Conservation (phyloP, 208 protist species). For the Leishmania mexicana region DNA sequence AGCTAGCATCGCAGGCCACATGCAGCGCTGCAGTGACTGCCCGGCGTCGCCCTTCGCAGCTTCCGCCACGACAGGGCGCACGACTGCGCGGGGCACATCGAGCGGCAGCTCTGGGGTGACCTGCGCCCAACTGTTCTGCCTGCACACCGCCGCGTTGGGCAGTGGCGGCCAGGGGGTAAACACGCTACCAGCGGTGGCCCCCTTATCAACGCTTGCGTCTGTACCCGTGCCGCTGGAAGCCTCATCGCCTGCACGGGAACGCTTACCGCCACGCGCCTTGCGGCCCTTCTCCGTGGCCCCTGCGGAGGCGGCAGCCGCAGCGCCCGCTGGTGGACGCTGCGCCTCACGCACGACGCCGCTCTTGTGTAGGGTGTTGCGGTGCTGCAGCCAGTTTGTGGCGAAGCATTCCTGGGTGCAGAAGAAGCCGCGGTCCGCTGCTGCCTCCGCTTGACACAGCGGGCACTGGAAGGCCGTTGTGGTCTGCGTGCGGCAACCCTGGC, state of each 20-base stretch:
- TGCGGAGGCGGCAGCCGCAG: neutral
- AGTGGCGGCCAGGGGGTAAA: constrained; percentile 47
- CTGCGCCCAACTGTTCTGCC: constrained; percentile 18
- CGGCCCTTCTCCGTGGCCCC: neutral
- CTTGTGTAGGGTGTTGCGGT: constrained; percentile 76
- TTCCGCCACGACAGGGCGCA: constrained; percentile 30
- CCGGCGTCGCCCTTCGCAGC: neutral
- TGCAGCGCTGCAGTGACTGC: constrained; percentile 13
- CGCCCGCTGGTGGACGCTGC: constrained; percentile 17
- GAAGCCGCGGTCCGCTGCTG: constrained; percentile 59
- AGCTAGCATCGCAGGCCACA: constrained; percentile 63
- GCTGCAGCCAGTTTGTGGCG: constrained; percentile 72
- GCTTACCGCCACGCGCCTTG: neutral
- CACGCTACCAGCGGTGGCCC: neutral
- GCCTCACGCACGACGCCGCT: constrained; percentile 63
- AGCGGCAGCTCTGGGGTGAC: constrained; percentile 39
- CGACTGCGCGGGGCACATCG: constrained; percentile 42
- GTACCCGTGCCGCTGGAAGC: neutral
- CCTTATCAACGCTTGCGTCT: neutral
- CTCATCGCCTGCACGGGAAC: constrained; percentile 3
- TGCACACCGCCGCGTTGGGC: constrained; percentile 25
- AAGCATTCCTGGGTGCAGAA: constrained; percentile 89
- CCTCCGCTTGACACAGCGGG: constrained; percentile 83
- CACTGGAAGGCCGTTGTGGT: constrained; percentile 71
- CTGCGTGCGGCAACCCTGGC: constrained; percentile 59